phyloP scores from a whole-genome alignment of 352 stramenopile species.

The Pythium aquatile region DNA sequence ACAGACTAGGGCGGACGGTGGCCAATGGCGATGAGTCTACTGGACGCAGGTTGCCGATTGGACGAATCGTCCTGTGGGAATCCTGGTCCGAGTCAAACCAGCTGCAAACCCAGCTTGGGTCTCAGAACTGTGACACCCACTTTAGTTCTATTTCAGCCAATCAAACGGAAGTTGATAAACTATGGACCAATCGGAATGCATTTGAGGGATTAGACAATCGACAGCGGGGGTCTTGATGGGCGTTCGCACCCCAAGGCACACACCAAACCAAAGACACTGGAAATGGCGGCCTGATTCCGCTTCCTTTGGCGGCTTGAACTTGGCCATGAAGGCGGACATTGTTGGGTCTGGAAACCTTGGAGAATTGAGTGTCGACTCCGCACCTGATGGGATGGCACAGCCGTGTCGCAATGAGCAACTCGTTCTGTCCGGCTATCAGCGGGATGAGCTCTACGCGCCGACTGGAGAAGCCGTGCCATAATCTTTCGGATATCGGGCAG shows the following conservation, averaged over 20 bases:
- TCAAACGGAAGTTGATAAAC: background rate
- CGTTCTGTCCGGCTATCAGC: background rate
- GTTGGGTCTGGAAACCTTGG: too few species aligned
- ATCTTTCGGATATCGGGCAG: background rate
- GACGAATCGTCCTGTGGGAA: background rate
- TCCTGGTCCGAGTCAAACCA: background rate
- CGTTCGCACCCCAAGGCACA: constrained; percentile 8
- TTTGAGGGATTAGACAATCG: constrained; percentile 8
- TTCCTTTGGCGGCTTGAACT: constrained; percentile 12
- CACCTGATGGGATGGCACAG: constrained; percentile 13
- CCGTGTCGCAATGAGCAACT: constrained; percentile 6
- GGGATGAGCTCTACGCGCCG: background rate
- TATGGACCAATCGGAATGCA: background rate
- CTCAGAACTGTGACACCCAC: background rate
- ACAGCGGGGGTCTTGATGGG: constrained; percentile 6
- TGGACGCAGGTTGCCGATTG: background rate
- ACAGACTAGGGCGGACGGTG: background rate
- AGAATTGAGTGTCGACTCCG: background rate
- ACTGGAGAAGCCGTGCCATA: constrained; percentile 4
- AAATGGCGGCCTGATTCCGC: background rate
- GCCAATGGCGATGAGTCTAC: background rate
- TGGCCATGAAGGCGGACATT: background rate
- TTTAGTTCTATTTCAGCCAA: background rate
- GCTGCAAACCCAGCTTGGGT: background rate
- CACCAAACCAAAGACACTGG: constrained; percentile 21